Evolutionary conservation across 2,329 filamentous ascomycete species (phyloP).

Genomic region (Lachnellula hyalina): DNA sequence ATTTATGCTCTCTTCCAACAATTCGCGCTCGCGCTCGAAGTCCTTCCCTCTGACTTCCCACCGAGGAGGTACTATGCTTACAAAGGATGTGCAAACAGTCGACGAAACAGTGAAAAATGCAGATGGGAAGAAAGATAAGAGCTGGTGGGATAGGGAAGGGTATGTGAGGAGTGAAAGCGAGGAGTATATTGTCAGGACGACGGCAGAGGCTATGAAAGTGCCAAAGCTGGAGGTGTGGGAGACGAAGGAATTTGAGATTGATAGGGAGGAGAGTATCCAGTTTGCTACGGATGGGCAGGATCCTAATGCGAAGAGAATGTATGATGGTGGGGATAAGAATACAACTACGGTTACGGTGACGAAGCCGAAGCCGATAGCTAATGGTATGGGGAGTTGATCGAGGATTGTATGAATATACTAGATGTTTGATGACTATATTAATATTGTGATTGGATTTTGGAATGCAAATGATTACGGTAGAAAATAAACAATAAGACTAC

Average conservation of each 20-base stretch:
- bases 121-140: constrained; percentile 1
- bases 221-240: constrained; percentile 22
- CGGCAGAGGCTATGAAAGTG: constrained; percentile 1
- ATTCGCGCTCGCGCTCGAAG: constrained; percentile 7
- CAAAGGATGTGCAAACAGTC: too few relatives aligned
- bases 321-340: too few relatives aligned
- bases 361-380: too few relatives aligned
- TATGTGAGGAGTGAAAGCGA: constrained; percentile 18
- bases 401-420: too few relatives aligned
- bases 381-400: too few relatives aligned
- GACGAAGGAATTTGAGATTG: constrained; percentile 18
- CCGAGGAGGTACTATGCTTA: background rate
- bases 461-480: too few relatives aligned
- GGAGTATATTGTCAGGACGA: constrained; percentile 14
- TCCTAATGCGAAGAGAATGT: too few relatives aligned
- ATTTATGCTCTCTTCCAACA: constrained; percentile 13
- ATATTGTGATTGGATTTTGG: too few relatives aligned
- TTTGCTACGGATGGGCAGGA: too few relatives aligned
- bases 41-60: constrained; percentile 3
- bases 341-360: too few relatives aligned
- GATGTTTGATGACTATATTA: too few relatives aligned
- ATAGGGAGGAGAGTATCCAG: constrained; percentile 2
- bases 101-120: background rate
- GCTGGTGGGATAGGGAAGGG: constrained; percentile 20
- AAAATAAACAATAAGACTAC: too few relatives aligned